phyloP scores from a whole-genome alignment of 345 rosid genomes.

The Syzygium aromaticum region DNA sequence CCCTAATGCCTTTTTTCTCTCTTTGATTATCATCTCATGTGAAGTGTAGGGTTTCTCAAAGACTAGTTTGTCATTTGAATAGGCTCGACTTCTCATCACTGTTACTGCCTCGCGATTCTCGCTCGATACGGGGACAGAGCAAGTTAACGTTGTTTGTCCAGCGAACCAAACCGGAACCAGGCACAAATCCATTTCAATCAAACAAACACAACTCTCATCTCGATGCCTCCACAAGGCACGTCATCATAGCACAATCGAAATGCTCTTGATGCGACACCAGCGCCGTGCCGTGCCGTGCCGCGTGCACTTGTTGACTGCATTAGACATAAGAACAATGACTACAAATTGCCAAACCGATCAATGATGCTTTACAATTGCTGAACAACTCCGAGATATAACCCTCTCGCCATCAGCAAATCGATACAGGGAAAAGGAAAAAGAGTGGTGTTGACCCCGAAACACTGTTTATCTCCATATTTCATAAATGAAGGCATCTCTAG shows the following conservation, averaged over 20 bases:
- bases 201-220: neutral
- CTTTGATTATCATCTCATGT: neutral
- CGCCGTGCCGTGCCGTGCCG: neutral
- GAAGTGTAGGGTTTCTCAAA: neutral
- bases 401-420: neutral
- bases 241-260: neutral
- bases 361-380: neutral
- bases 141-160: no score
- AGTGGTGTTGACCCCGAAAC: neutral
- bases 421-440: neutral
- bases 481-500: neutral
- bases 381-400: neutral
- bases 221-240: neutral
- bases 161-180: neutral
- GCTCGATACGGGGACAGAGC: neutral
- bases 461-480: neutral
- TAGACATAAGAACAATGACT: neutral
- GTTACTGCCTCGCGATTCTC: neutral
- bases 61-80: neutral
- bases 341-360: neutral
- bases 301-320: neutral
- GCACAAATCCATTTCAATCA: neutral
- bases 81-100: neutral
- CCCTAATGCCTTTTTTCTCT: neutral
- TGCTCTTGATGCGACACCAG: neutral